Percentiles rank a stretch among this genome's conserved stretches.
phyloP scores from a whole-genome alignment of 768 basidiomycete genomes.

The Suillus luteus region DNA sequence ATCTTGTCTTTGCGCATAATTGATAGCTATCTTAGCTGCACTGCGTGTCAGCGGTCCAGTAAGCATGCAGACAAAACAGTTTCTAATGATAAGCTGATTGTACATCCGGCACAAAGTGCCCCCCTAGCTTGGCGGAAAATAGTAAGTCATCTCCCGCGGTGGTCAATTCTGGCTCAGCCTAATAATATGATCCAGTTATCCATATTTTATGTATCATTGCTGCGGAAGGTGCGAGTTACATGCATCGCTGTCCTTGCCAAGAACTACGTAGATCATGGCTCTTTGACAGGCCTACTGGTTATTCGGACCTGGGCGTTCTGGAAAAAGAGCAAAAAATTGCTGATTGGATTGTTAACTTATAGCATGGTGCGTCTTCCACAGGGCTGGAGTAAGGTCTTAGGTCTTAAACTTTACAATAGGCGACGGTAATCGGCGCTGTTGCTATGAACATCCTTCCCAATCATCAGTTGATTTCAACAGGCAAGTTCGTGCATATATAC shows the following conservation, averaged over 20 bases:
- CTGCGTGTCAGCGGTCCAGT: conserved; percentile 9
- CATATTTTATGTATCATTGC: conserved; percentile 15
- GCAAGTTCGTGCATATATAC: neutral
- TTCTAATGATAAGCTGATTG: conserved; percentile 8
- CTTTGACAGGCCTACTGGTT: conserved; percentile 18
- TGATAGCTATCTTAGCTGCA: conserved; percentile 4
- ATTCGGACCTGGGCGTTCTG: conserved; percentile 26
- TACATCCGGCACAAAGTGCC: conserved; percentile 2
- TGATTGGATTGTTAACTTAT: conserved; percentile 20
- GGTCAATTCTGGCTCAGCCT: neutral
- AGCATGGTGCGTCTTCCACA: conserved; percentile 7
- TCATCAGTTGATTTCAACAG: conserved; percentile 11
- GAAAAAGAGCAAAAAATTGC: conserved; percentile 17
- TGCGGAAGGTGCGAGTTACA: conserved; percentile 10
- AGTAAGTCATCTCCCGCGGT: conserved; percentile 10
- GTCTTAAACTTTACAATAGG: conserved; percentile 5
- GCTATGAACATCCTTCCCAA: conserved; percentile 11
- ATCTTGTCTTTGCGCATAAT: conserved; percentile 5
- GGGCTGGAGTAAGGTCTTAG: neutral
- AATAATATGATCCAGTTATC: conserved; percentile 4
- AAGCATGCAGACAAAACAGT: too few relatives aligned
- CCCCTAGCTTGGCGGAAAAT: conserved; percentile 7
- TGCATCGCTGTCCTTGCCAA: neutral
- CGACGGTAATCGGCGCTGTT: conserved; percentile 12
- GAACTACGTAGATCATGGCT: neutral